These are phyloP conservation scores for Corymbia maculata DNA, from an alignment of 345 rosid species.

Conservation along the genomic window DNA sequence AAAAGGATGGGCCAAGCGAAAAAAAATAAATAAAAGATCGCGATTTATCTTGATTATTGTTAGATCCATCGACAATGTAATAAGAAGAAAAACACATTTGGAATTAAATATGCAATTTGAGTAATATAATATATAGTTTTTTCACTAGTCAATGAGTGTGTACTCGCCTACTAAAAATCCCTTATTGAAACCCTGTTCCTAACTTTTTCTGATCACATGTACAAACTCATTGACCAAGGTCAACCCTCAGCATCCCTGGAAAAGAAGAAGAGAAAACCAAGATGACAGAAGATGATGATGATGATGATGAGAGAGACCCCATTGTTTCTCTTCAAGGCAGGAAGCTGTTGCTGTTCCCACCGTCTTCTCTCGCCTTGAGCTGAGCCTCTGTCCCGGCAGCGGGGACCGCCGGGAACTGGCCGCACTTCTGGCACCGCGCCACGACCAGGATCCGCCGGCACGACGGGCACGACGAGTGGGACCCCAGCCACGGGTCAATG, in stretches of 20 bases:
- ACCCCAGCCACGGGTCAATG: conserved; percentile 33
- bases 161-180: neutral
- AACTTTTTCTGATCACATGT: neutral
- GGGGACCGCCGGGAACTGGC: conserved; percentile 12
- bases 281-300: neutral
- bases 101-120: neutral
- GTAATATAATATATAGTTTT: neutral
- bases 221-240: neutral
- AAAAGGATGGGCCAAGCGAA: neutral
- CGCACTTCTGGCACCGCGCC: conserved; percentile 23
- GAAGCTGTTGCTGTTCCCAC: conserved; percentile 1
- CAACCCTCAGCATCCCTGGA: neutral
- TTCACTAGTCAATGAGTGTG: neutral
- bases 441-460: conserved; percentile 29
- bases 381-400: neutral
- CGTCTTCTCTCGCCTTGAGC: conserved; percentile 6
- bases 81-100: neutral
- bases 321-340: conserved; percentile 10
- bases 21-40: too few species aligned
- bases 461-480: conserved; percentile 37
- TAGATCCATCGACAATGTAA: neutral
- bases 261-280: neutral
- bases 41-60: neutral
- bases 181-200: neutral
- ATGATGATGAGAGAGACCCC: neutral